These are phyloP conservation scores for Metschnikowia reukaufii DNA, from an alignment of 805 yeast species.

Conservation along the genomic window DNA sequence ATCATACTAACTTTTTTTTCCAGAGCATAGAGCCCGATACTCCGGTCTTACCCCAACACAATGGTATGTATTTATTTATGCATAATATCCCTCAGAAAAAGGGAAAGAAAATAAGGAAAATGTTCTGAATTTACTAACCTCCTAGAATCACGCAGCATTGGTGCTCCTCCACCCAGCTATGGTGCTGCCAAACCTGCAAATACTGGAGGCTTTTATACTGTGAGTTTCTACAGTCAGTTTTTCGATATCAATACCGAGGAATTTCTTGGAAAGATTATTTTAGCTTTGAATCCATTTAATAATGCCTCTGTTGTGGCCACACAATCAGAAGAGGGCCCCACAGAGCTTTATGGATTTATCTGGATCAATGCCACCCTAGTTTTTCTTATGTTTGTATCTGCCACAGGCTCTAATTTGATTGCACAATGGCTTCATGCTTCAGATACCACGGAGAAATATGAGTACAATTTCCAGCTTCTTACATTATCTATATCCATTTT, in stretches of 20 bases:
- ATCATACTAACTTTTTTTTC: slow-evolving; percentile 4
- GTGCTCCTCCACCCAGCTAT: neutral
- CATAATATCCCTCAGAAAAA: neutral
- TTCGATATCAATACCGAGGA: slow-evolving; percentile 69
- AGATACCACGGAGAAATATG: slow-evolving; percentile 45
- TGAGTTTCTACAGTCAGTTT: slow-evolving; percentile 60
- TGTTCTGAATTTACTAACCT: slow-evolving; percentile 6
- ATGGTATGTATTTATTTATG: slow-evolving; percentile 2
- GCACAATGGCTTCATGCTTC: slow-evolving; percentile 50
- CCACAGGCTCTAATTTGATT: slow-evolving; percentile 67
- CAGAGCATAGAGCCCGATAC: slow-evolving; percentile 12
- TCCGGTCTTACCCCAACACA: slow-evolving; percentile 2
- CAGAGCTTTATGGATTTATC: slow-evolving; percentile 81
- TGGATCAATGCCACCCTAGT: slow-evolving; percentile 89
- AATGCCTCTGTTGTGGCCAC: slow-evolving; percentile 19
- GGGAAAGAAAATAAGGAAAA: neutral
- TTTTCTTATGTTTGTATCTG: slow-evolving; percentile 69
- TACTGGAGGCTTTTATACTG: slow-evolving; percentile 44
- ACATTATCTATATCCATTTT: slow-evolving; percentile 68
- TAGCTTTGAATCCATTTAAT: slow-evolving; percentile 58
- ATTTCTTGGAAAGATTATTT: slow-evolving; percentile 53
- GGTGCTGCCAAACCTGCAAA: neutral
- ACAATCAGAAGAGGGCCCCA: slow-evolving; percentile 30
- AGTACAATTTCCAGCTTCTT: slow-evolving; percentile 59
- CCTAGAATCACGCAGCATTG: slow-evolving; percentile 3